Base-by-base conservation (phyloP, 2,329 filamentous ascomycete genomes). In the Fusarium coffeatum region DNA sequence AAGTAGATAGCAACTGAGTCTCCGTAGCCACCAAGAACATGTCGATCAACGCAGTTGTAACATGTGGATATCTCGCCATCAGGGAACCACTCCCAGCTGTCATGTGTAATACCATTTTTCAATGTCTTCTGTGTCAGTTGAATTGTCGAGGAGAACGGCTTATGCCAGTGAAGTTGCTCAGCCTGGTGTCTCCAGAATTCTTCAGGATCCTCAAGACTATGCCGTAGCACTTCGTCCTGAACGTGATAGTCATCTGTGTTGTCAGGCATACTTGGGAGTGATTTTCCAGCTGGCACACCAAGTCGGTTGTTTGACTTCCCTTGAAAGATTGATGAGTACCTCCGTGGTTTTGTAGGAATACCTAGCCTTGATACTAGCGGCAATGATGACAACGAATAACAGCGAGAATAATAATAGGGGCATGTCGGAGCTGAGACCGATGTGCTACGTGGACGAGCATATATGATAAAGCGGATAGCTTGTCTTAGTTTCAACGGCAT, bases 21-120 rank as follows among this genome's bases (percentile, higher is more conserved):
- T 16, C 94, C 94, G 70, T 90, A 84, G n/a, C 94, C 93, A 8
- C 88, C 88, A 37, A 87, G 82, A n/a, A 98, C 93, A 80, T 98
- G 94, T 16, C 94, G 87, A 80, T 97, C 94, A 16, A 98, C 83
- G 77, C 93, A 97, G 78, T 98, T 98, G 83, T 93, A 97, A 72
- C 92, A 93, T 0, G 93, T 97, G 41, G 92, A 96, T 72, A 98
- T 92, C 82, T 96, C 90, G 67, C 94, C 95, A 68, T 89, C 93
- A 0, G 92, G 88, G 73, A 97, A 98, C 95, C 95, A 98, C 68
- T 89, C 88, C 94, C 94, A 98, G 76, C 92, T 89, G 43, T 89
- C 86, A 77, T 97, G 90, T 18, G 84, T 83, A n/a, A 84, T 80
- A 59, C 89, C 90, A 69, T 82, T 87, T 55, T 84, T 80, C 6